phyloP scores from a whole-genome alignment of 2,329 filamentous ascomycete species.

The Pseudonectria buxi region DNA sequence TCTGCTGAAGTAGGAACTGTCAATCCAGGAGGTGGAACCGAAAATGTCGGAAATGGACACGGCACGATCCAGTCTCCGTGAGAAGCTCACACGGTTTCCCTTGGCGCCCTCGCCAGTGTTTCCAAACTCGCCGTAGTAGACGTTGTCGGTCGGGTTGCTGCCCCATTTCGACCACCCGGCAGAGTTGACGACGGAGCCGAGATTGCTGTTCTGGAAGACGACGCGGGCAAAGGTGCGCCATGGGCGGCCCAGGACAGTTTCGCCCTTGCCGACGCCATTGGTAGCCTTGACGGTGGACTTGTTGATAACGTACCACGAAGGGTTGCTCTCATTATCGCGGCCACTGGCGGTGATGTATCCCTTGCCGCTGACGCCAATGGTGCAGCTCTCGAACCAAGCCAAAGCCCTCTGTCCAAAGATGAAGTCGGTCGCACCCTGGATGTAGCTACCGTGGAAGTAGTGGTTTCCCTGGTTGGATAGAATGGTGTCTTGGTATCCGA shows the following conservation, averaged over 20 bases:
- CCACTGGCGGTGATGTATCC: constrained; percentile 37
- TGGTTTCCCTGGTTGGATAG: constrained; percentile 39
- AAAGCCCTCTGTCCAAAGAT: constrained; percentile 30
- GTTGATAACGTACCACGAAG: constrained; percentile 40
- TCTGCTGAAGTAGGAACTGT: constrained; percentile 6
- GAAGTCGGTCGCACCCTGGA: constrained; percentile 41
- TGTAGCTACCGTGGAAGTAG: constrained; percentile 37
- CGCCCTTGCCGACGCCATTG: constrained; percentile 21
- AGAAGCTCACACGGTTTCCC: constrained; percentile 43
- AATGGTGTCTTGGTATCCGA: constrained; percentile 44
- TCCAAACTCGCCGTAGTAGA: constrained; percentile 50
- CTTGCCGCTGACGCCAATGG: constrained; percentile 28
- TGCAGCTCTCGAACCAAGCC: constrained; percentile 36
- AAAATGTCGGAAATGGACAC: constrained; percentile 8
- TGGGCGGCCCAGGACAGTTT: constrained; percentile 39
- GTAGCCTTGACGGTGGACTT: constrained; percentile 27
- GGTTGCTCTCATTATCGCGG: constrained; percentile 27
- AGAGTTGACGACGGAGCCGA: constrained; percentile 30
- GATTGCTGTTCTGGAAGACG: constrained; percentile 40
- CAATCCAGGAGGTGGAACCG: constrained; percentile 9
- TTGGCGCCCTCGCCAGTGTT: constrained; percentile 51
- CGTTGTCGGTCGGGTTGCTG: constrained; percentile 40
- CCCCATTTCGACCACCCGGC: constrained; percentile 53
- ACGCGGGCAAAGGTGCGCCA: constrained; percentile 40
- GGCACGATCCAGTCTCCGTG: constrained; percentile 22